Evolutionary conservation across 2,329 filamentous ascomycete species (phyloP).

Genomic region (Rhinocladiella mackenziei): DNA sequence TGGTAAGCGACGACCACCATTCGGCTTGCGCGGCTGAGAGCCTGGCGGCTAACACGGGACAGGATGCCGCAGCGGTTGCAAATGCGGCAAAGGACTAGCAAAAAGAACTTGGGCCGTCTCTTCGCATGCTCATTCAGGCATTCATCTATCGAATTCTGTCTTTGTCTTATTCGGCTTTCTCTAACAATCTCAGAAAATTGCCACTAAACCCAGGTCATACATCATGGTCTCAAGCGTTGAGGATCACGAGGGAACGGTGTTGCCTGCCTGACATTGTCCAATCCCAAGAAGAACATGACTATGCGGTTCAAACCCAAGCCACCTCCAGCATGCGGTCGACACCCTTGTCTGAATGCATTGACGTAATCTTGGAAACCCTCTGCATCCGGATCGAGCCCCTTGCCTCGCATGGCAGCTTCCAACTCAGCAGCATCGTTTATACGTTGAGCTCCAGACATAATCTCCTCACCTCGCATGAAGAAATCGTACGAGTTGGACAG

Average conservation of each 20-base stretch:
- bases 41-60: slow-evolving; percentile 7
- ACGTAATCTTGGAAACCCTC: slow-evolving; percentile 62
- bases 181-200: no score
- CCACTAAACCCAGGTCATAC: no score
- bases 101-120: no score
- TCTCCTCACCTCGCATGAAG: slow-evolving; percentile 68
- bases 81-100: slow-evolving; percentile 8
- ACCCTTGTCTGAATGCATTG: slow-evolving; percentile 61
- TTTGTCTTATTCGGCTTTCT: no score
- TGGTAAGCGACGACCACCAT: slow-evolving; percentile 14
- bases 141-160: no score
- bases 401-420: slow-evolving; percentile 54
- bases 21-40: no score
- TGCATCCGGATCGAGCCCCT: slow-evolving; percentile 56
- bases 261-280: slow-evolving; percentile 60
- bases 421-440: slow-evolving; percentile 60
- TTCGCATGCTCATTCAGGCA: no score
- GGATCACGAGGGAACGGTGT: slow-evolving; percentile 64
- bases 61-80: slow-evolving; percentile 16
- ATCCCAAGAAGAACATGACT: slow-evolving; percentile 62
- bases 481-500: slow-evolving; percentile 68
- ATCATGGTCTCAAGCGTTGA: slow-evolving; percentile 47
- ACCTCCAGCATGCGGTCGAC: slow-evolving; percentile 61
- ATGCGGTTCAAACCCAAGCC: slow-evolving; percentile 64
- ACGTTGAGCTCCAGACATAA: slow-evolving; percentile 64